These are phyloP conservation scores for Crotalaria pallida DNA, from an alignment of 306 rosid genomes.

Conservation along the genomic window DNA sequence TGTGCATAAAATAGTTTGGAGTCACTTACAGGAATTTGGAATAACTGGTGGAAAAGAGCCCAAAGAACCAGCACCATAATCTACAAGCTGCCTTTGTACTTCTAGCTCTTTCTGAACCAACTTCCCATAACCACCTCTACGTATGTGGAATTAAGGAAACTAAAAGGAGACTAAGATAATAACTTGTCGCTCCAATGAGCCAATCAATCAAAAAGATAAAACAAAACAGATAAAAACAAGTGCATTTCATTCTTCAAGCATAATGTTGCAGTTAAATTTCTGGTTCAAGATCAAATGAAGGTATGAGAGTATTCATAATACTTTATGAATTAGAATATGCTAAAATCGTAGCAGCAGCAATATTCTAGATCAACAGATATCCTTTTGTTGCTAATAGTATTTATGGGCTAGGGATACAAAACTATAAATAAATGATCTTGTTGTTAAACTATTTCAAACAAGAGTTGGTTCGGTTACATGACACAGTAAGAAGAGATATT, in stretches of 20 bases:
- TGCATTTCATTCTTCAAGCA: neutral
- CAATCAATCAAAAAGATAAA: neutral
- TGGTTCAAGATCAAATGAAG: neutral
- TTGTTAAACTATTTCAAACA: too few relatives aligned
- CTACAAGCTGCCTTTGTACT: constrained; percentile 95
- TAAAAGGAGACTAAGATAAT: constrained; percentile 7
- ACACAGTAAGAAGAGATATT: too few relatives aligned
- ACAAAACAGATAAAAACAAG: neutral
- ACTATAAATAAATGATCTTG: too few relatives aligned
- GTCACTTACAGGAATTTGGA: constrained; percentile 67
- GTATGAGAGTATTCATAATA: neutral
- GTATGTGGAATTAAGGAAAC: constrained; percentile 61
- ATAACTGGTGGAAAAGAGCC: constrained; percentile 70
- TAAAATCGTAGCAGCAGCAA: neutral
- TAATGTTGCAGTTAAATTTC: neutral
- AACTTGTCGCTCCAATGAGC: neutral
- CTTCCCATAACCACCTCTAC: constrained; percentile 97
- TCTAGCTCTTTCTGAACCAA: constrained; percentile 87
- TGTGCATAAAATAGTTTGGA: neutral
- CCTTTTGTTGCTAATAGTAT: too few relatives aligned
- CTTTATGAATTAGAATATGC: neutral
- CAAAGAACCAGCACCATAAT: constrained; percentile 93
- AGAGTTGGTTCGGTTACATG: too few relatives aligned
- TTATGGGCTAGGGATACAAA: too few relatives aligned
- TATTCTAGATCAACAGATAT: too few relatives aligned